Evolutionary conservation across 768 basidiomycete species (phyloP).

Genomic region (Suillus brevipes): DNA sequence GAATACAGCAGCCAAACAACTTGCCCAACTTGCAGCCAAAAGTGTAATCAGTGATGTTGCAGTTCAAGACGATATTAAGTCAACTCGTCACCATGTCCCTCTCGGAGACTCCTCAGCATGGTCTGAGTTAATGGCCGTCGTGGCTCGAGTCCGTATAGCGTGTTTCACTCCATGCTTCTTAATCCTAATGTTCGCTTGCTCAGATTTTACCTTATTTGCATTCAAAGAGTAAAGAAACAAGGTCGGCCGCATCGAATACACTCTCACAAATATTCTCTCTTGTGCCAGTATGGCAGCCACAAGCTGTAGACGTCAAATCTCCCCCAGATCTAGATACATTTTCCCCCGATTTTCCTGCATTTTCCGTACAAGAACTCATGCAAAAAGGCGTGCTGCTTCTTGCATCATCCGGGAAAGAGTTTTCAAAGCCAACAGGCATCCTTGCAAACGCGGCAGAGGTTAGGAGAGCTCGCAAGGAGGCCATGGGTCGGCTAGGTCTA

Average conservation of each 20-base stretch:
- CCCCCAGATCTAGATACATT: slow-evolving; percentile 28
- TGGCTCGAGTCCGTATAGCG: slow-evolving; percentile 67
- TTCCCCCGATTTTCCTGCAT: slow-evolving; percentile 65
- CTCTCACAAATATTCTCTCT: slow-evolving; percentile 84
- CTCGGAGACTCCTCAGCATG: slow-evolving; percentile 74
- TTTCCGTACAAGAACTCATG: slow-evolving; percentile 77
- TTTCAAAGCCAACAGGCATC: slow-evolving; percentile 69
- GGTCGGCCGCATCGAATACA: slow-evolving; percentile 85
- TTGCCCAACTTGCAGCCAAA: slow-evolving; percentile 88
- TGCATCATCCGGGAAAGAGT: slow-evolving; percentile 94
- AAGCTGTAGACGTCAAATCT: slow-evolving; percentile 27
- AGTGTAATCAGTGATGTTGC: slow-evolving; percentile 81
- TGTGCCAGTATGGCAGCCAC: slow-evolving; percentile 73
- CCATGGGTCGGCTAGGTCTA: slow-evolving; percentile 84
- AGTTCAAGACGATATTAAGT: slow-evolving; percentile 76
- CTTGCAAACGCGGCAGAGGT: slow-evolving; percentile 76
- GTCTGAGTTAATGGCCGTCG: slow-evolving; percentile 87
- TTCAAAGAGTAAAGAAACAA: slow-evolving; percentile 90
- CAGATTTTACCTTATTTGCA: slow-evolving; percentile 90
- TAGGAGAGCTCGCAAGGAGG: slow-evolving; percentile 83
- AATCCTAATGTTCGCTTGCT: background rate
- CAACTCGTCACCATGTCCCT: slow-evolving; percentile 55
- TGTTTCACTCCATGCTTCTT: background rate
- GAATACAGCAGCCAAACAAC: slow-evolving; percentile 94
- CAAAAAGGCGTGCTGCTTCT: slow-evolving; percentile 77